Evolutionary conservation across 768 basidiomycete species (phyloP).

Genomic region (Rickenella mellea): DNA sequence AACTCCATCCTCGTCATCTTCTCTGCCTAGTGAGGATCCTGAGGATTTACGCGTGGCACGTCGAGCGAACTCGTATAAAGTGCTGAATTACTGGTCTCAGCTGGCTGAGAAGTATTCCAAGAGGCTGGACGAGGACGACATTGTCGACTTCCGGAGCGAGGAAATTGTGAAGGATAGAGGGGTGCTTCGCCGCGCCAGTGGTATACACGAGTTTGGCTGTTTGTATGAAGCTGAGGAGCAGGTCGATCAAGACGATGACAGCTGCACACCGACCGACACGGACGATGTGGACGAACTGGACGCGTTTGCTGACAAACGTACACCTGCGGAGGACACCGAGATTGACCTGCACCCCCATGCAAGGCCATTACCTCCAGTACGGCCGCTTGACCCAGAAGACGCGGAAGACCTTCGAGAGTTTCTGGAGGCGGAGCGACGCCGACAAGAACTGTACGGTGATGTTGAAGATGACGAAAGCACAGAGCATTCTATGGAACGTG

Average conservation of each 20-base stretch:
- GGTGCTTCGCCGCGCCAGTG: constrained; percentile 36
- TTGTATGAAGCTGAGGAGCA: constrained; percentile 31
- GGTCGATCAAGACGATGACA: background rate
- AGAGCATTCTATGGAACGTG: too few species aligned
- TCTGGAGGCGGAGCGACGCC: constrained; percentile 48
- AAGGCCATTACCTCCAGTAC: constrained; percentile 33
- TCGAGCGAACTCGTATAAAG: constrained; percentile 43
- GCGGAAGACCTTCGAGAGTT: constrained; percentile 60
- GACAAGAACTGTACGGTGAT: constrained; percentile 39
- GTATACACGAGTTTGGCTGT: constrained; percentile 41
- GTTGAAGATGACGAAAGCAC: constrained; percentile 32
- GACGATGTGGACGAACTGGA: constrained; percentile 23
- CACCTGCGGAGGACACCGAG: constrained; percentile 28
- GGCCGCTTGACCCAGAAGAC: constrained; percentile 36
- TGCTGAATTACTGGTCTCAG: constrained; percentile 55
- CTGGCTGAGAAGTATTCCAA: constrained; percentile 61
- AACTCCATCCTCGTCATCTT: constrained; percentile 9
- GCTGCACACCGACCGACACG: constrained; percentile 11
- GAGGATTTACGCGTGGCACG: constrained; percentile 43
- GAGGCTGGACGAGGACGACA: constrained; percentile 69
- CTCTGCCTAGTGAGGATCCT: constrained; percentile 1
- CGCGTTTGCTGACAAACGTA: constrained; percentile 25
- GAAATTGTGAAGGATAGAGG: constrained; percentile 64
- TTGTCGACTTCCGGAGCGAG: constrained; percentile 56
- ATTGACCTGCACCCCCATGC: constrained; percentile 44